A percentile compares a stretch with the other conserved stretches of the same genome.
Conservation (phyloP, 805 yeast species). For the Zygosaccharomyces siamensis region DNA sequence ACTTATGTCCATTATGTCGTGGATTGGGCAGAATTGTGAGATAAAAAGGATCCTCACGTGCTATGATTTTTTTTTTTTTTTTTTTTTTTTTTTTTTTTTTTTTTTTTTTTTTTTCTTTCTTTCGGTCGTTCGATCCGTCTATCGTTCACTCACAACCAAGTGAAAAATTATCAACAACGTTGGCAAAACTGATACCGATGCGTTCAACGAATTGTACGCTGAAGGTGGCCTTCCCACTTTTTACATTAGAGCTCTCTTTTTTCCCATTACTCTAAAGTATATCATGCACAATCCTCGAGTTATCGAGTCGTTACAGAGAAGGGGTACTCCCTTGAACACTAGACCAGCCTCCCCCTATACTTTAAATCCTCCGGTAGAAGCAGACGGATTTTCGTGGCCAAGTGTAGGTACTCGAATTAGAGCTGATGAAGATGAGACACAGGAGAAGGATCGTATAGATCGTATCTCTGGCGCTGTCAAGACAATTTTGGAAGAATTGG, state of each 20-base stretch:
- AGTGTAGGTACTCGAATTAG: conserved; percentile 76
- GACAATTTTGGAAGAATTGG: conserved; percentile 72
- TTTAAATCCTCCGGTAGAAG: conserved; percentile 77
- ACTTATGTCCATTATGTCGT: conserved; percentile 56
- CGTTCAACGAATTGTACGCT: neutral
- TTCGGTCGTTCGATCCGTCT: neutral
- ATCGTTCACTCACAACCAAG: neutral
- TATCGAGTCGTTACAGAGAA: conserved; percentile 17
- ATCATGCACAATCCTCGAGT: conserved; percentile 10
- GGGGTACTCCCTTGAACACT: conserved; percentile 59
- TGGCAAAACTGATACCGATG: neutral
- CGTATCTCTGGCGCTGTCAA: conserved; percentile 81
- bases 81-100: neutral
- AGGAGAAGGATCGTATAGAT: conserved; percentile 57
- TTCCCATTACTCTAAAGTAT: neutral
- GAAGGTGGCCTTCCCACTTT: neutral
- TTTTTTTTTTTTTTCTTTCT: neutral
- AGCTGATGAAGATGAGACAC: conserved; percentile 63
- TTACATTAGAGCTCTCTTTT: neutral
- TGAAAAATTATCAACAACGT: neutral
- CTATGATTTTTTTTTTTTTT: conserved; percentile 4
- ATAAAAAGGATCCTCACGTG: conserved; percentile 12
- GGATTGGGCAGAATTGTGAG: conserved; percentile 59
- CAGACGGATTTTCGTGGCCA: conserved; percentile 94
- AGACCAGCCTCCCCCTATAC: conserved; percentile 82